These are phyloP conservation scores for Pythium chondricola DNA, from an alignment of 352 stramenopile genomes.

Conservation along the genomic window DNA sequence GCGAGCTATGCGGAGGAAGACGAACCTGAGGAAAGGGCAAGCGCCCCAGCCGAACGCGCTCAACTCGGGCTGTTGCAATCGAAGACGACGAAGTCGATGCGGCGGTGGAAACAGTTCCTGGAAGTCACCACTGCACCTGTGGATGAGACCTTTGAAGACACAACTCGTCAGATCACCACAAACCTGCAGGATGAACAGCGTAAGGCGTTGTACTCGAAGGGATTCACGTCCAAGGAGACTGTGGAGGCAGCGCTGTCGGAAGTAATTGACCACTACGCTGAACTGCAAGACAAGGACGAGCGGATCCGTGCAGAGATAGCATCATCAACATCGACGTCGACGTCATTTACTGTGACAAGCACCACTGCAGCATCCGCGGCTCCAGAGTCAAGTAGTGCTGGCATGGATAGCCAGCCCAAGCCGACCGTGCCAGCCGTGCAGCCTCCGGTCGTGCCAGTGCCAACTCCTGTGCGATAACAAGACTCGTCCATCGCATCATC, in stretches of 20 bases:
- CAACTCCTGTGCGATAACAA: no score
- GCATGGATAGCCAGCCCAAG: no score
- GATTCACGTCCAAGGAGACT: conserved; percentile 52
- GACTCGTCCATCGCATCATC: no score
- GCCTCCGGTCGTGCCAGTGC: no score
- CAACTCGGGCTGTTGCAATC: not conserved
- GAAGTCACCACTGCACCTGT: conserved; percentile 46
- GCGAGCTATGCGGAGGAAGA: conserved; percentile 13
- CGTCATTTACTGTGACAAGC: no score
- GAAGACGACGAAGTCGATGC: conserved; percentile 19
- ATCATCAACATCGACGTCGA: not conserved
- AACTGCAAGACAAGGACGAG: conserved; percentile 30
- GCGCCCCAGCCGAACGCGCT: conserved; percentile 1
- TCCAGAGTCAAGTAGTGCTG: no score
- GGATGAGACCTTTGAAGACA: conserved; percentile 33
- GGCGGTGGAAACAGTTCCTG: conserved; percentile 59
- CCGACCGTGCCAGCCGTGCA: no score
- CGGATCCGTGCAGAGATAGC: conserved; percentile 15
- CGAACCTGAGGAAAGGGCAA: conserved; percentile 1
- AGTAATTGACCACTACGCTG: conserved; percentile 32
- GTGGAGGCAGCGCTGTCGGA: conserved; percentile 29
- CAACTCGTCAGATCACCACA: conserved; percentile 42
- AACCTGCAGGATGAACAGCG: conserved; percentile 41
- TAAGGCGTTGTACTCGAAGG: conserved; percentile 37
- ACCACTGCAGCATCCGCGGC: no score